Evolutionary conservation across 805 yeast species (phyloP).

Genomic region (Clavispora santaluciae): DNA sequence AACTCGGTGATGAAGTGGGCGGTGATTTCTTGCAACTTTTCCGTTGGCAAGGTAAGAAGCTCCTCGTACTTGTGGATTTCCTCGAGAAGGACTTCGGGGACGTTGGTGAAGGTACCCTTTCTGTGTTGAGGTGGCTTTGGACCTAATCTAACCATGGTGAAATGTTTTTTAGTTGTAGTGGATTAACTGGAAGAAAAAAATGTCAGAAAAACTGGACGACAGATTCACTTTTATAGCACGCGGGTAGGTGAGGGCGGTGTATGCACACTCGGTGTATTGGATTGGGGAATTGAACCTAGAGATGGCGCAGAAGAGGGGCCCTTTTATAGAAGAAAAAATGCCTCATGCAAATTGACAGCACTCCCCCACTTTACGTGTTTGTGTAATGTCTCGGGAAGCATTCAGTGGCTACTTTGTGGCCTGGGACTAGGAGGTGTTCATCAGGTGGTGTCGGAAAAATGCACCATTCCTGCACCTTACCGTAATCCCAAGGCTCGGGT

Average conservation of each 20-base stretch:
- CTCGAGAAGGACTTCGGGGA: slow-evolving; percentile 57
- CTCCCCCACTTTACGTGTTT: no score
- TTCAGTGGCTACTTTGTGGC: no score
- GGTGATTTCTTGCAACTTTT: slow-evolving; percentile 59
- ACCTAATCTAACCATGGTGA: slow-evolving; percentile 72
- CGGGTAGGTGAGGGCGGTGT: background rate
- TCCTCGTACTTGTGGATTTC: slow-evolving; percentile 56
- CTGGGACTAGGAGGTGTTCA: background rate
- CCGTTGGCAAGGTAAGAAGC: slow-evolving; percentile 57
- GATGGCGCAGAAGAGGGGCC: background rate
- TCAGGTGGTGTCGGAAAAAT: slow-evolving; percentile 4
- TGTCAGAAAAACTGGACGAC: background rate
- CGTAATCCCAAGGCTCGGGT: slow-evolving; percentile 5
- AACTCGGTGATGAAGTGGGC: slow-evolving; percentile 76
- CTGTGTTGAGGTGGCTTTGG: slow-evolving; percentile 80
- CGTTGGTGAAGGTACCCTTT: slow-evolving; percentile 57
- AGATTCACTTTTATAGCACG: background rate
- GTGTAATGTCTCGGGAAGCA: no score
- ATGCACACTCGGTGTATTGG: background rate
- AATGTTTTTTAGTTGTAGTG: background rate
- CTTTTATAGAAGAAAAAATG: background rate
- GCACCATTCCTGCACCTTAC: slow-evolving; percentile 1
- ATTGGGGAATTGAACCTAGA: background rate
- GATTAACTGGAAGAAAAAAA: background rate
- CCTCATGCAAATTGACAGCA: no score